These are phyloP conservation scores for Sporobolomyces pararoseus DNA, from an alignment of 768 basidiomycete genomes.

Conservation along the genomic window DNA sequence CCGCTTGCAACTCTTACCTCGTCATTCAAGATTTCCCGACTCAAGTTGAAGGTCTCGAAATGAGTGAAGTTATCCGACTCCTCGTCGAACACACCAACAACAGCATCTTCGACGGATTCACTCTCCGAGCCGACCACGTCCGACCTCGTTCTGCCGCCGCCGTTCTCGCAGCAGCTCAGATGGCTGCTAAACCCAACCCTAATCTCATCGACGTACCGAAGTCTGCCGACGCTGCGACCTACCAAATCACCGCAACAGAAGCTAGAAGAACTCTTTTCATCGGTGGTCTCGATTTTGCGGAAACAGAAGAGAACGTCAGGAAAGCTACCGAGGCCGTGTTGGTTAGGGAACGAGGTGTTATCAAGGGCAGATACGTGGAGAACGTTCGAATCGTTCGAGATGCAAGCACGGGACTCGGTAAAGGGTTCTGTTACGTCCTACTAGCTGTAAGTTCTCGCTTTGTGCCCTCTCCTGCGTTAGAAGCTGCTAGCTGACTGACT, in stretches of 20 bases:
- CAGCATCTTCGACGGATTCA: constrained; percentile 68
- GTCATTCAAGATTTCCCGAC: constrained; percentile 57
- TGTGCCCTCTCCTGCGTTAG: not conserved
- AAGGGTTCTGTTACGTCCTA: constrained; percentile 90
- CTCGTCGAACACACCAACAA: constrained; percentile 63
- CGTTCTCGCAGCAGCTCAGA: constrained; percentile 46
- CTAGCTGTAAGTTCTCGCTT: constrained; percentile 62
- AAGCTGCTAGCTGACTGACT: too few relatives aligned
- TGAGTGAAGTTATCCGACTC: constrained; percentile 47
- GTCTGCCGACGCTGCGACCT: constrained; percentile 41
- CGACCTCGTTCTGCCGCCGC: constrained; percentile 49
- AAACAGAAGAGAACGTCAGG: constrained; percentile 83
- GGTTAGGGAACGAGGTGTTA: constrained; percentile 44
- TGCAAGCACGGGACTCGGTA: constrained; percentile 85
- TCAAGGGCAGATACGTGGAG: constrained; percentile 41
- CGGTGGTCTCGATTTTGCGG: constrained; percentile 86
- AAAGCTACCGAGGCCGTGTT: constrained; percentile 79
- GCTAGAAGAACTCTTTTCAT: constrained; percentile 83
- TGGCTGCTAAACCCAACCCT: constrained; percentile 47
- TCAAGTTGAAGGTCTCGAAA: constrained; percentile 8
- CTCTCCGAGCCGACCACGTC: constrained; percentile 73
- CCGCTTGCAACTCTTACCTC: constrained; percentile 78
- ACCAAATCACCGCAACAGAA: constrained; percentile 53
- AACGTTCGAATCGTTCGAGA: constrained; percentile 81
- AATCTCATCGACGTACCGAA: constrained; percentile 45